These are phyloP conservation scores for Metarhizium anisopliae DNA, from an alignment of 2,329 filamentous ascomycete species.

Conservation along the genomic window DNA sequence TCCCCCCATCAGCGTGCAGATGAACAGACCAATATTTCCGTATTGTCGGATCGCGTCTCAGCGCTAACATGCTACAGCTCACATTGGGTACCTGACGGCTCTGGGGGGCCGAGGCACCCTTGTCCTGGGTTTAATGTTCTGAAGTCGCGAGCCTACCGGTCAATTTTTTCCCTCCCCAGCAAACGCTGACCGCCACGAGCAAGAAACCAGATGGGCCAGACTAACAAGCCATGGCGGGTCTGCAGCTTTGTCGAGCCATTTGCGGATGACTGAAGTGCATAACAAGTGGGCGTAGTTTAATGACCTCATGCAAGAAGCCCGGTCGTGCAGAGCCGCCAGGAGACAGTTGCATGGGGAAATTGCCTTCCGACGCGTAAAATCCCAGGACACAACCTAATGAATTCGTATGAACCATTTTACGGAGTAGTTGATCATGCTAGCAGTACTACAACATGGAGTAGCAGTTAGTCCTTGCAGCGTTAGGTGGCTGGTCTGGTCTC, in stretches of 20 bases:
- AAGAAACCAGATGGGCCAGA: background rate
- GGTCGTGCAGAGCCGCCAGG: background rate
- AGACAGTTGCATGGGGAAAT: slow-evolving; percentile 5
- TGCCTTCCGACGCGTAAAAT: background rate
- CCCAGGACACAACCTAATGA: background rate
- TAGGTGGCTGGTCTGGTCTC: too few relatives aligned
- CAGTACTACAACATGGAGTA: too few relatives aligned
- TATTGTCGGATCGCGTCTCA: background rate
- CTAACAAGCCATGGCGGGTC: slow-evolving; percentile 1
- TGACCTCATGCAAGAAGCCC: slow-evolving; percentile 8
- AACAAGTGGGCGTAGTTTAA: slow-evolving; percentile 9
- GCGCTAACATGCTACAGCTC: background rate
- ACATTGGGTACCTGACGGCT: background rate
- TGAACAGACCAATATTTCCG: background rate
- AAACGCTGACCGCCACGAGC: background rate
- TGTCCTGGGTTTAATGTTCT: background rate
- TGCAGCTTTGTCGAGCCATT: slow-evolving; percentile 14
- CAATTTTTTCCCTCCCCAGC: background rate
- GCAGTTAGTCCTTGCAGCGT: too few relatives aligned
- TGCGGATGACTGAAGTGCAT: background rate
- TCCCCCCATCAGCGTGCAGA: background rate
- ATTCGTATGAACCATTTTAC: background rate
- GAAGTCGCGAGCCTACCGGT: background rate
- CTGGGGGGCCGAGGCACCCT: background rate
- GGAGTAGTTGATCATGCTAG: background rate